Percentiles rank a stretch among this genome's conserved stretches.
phyloP scores from a whole-genome alignment of 2,329 filamentous ascomycete genomes.

The Tolypocladium inflatum region DNA sequence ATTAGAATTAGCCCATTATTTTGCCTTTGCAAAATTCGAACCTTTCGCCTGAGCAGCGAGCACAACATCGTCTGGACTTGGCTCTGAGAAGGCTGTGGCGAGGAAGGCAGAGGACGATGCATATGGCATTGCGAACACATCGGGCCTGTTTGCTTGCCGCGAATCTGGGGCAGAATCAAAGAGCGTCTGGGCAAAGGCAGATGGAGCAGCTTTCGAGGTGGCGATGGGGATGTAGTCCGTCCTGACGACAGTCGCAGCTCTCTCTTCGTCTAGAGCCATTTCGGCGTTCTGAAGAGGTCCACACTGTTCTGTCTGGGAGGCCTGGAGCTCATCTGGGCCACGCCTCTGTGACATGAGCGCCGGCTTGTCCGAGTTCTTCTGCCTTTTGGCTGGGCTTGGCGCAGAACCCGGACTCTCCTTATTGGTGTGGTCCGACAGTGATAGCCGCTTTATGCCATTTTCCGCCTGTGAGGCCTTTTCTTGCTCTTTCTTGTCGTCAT shows the following conservation, averaged over 20 bases:
- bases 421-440: slow-evolving; percentile 15
- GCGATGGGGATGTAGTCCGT: background rate
- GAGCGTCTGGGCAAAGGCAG: slow-evolving; percentile 46
- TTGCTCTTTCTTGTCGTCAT: slow-evolving; percentile 45
- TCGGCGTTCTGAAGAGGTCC: background rate
- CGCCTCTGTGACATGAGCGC: background rate
- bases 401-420: slow-evolving; percentile 17
- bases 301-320: background rate
- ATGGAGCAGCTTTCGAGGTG: slow-evolving; percentile 27
- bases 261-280: background rate
- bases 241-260: background rate
- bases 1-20: slow-evolving; percentile 45
- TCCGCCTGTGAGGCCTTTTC: slow-evolving; percentile 15
- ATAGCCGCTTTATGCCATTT: slow-evolving; percentile 19
- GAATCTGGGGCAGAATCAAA: slow-evolving; percentile 31
- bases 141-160: slow-evolving; percentile 16
- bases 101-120: slow-evolving; percentile 37
- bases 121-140: slow-evolving; percentile 37
- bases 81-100: slow-evolving; percentile 63
- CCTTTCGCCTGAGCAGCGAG: slow-evolving; percentile 81
- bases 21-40: slow-evolving; percentile 52
- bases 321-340: background rate
- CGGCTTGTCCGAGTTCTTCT: slow-evolving; percentile 9
- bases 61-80: slow-evolving; percentile 87
- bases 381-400: slow-evolving; percentile 12